Conservation (phyloP, 768 basidiomycete genomes). For the Harrya chromipes region DNA sequence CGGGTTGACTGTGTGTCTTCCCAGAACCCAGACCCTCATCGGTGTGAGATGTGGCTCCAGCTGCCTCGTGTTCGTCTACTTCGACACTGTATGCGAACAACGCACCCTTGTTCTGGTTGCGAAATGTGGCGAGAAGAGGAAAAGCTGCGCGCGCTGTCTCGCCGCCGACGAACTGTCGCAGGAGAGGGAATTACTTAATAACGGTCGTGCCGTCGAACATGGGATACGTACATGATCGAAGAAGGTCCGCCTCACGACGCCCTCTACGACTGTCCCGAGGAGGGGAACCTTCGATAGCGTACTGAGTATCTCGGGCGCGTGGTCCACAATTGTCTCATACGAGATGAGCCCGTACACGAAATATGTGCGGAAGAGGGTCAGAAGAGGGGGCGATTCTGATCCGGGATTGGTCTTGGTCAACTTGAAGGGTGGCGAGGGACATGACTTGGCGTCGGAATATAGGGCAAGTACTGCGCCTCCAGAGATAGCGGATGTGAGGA, state of each 20-base stretch:
- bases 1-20: conserved; percentile 23
- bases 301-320: conserved; percentile 63
- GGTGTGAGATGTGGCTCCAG: conserved; percentile 18
- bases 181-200: background rate
- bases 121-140: conserved; percentile 59
- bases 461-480: conserved; percentile 16
- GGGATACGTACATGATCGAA: conserved; percentile 64
- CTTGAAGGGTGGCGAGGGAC: conserved; percentile 20
- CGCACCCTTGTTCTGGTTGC: conserved; percentile 66
- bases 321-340: conserved; percentile 70
- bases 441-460: conserved; percentile 27
- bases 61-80: conserved; percentile 61
- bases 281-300: conserved; percentile 47
- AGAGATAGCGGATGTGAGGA: conserved; percentile 19
- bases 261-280: conserved; percentile 61
- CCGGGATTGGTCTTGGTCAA: background rate
- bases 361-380: conserved; percentile 64
- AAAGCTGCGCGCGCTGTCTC: conserved; percentile 71
- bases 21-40: conserved; percentile 1
- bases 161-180: conserved; percentile 77
- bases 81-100: conserved; percentile 86
- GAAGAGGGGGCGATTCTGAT: conserved; percentile 25
- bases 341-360: conserved; percentile 82
- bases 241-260: conserved; percentile 74
- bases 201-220: background rate